A percentile compares a stretch with the other conserved stretches of the same genome.
These are phyloP conservation scores for Biscogniauxia sp. DNA, from an alignment of 2,329 filamentous ascomycete genomes.

Conservation along the genomic window DNA sequence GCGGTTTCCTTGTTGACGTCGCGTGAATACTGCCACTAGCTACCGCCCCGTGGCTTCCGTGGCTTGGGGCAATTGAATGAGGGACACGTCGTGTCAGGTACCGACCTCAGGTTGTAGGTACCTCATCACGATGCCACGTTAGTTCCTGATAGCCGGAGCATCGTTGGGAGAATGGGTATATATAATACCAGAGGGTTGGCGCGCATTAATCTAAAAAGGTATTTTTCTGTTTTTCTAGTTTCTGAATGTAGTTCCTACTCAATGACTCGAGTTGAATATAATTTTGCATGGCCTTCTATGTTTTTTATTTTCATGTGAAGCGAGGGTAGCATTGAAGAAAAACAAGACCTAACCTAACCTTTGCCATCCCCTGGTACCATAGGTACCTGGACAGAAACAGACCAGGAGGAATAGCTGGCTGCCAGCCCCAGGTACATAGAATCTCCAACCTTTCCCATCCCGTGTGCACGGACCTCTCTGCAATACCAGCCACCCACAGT, in stretches of 20 bases:
- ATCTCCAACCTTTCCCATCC: background rate
- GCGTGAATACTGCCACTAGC: slow-evolving; percentile 11
- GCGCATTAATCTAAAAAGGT: no score
- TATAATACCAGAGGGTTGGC: background rate
- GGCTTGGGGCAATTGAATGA: slow-evolving; percentile 10
- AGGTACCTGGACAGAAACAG: background rate
- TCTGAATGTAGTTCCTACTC: no score
- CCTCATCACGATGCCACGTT: background rate
- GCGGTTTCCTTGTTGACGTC: slow-evolving; percentile 13
- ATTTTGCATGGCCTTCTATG: background rate
- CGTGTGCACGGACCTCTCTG: background rate
- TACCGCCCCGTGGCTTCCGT: slow-evolving; percentile 1
- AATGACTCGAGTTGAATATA: no score
- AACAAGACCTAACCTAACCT: background rate
- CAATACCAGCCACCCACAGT: slow-evolving; percentile 1
- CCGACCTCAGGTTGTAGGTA: background rate
- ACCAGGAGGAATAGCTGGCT: background rate
- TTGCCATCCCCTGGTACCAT: background rate
- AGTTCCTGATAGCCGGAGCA: background rate
- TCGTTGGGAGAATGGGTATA: background rate
- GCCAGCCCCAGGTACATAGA: background rate
- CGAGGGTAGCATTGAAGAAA: background rate
- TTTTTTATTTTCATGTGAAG: background rate
- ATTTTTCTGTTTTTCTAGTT: background rate
- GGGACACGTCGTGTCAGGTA: background rate